A percentile compares a stretch with the other conserved stretches of the same genome.
phyloP scores from a whole-genome alignment of 129 eudicot species.

The Helichrysum umbraculigerum region DNA sequence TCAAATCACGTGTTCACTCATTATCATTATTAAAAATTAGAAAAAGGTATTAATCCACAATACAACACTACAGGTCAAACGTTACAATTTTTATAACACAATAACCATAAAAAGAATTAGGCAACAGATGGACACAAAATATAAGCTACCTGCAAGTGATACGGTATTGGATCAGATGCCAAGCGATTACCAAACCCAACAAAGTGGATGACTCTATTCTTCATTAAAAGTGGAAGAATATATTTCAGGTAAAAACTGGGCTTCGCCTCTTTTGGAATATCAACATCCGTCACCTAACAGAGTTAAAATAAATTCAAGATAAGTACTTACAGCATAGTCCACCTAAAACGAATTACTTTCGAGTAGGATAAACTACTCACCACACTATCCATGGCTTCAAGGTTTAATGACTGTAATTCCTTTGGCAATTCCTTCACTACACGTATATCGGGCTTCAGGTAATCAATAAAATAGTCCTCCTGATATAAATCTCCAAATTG shows the following conservation, averaged over 20 bases:
- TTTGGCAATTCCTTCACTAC: constrained; percentile 89
- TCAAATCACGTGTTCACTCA: neutral
- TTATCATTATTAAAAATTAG: neutral
- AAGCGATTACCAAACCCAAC: constrained; percentile 94
- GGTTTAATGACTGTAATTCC: constrained; percentile 73
- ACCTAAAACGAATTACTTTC: neutral
- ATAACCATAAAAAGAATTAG: neutral
- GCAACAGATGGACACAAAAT: constrained; percentile 3
- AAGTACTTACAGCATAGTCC: neutral
- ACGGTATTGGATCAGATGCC: constrained; percentile 95
- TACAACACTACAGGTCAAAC: neutral
- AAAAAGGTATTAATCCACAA: neutral
- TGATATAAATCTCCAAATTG: constrained; percentile 98
- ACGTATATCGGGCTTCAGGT: constrained; percentile 84
- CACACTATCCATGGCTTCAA: constrained; percentile 96
- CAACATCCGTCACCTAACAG: constrained; percentile 75
- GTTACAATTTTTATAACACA: neutral
- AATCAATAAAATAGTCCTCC: constrained; percentile 89
- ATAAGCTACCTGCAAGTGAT: constrained; percentile 72
- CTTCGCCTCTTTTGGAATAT: constrained; percentile 87
- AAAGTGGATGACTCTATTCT: constrained; percentile 82
- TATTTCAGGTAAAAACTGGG: constrained; percentile 82
- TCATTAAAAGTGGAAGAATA: constrained; percentile 81
- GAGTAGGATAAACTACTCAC: constrained; percentile 45
- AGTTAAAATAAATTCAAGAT: constrained; percentile 17